phyloP scores from a whole-genome alignment of 495 filamentous ascomycete genomes.

The Pyrenula massariospora region DNA sequence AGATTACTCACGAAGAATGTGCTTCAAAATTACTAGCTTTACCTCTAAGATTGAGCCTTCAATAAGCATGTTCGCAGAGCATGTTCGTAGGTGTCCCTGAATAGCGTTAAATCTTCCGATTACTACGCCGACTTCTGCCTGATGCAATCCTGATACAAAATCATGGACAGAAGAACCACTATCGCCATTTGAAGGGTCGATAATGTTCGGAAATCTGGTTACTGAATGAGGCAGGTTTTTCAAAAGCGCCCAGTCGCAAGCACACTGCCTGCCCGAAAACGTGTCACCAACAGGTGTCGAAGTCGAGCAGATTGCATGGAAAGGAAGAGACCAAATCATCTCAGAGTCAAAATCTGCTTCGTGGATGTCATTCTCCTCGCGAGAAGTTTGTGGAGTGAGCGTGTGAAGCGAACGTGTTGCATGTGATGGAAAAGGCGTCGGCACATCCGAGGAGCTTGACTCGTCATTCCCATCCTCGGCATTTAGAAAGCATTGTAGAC shows the following conservation, averaged over 20 bases:
- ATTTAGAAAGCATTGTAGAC: background rate
- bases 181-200: background rate
- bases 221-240: background rate
- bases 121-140: background rate
- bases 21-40: background rate
- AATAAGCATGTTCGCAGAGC: background rate
- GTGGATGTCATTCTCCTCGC: background rate
- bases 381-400: background rate
- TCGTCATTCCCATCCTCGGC: background rate
- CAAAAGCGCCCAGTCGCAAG: background rate
- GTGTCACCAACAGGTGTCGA: background rate
- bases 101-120: background rate
- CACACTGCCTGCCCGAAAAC: too few species aligned
- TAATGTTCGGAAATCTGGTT: background rate
- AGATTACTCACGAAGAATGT: background rate
- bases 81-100: background rate
- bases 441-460: background rate
- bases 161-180: background rate
- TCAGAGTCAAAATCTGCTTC: background rate
- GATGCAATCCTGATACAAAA: background rate
- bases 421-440: background rate
- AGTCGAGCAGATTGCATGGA: background rate
- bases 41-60: background rate
- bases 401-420: background rate
- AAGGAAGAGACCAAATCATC: background rate